Evolutionary conservation across 1,284 basidiomycete genomes (phyloP), one percentile per base, ranked within the genome.

Genomic region (Ceratobasidium sp.): DNA sequence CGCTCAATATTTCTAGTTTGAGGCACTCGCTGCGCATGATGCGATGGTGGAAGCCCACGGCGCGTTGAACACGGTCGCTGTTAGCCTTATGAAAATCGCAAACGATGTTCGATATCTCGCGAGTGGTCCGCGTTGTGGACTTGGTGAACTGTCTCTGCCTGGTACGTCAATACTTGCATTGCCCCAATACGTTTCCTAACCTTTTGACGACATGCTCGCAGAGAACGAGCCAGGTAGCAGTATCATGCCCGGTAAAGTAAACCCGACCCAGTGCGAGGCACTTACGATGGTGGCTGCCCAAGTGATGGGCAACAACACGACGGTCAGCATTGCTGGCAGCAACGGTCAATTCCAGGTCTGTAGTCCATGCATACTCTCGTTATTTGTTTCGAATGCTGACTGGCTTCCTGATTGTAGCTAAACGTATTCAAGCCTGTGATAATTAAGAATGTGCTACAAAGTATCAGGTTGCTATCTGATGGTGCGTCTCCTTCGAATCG

Each of bases 231-330:
- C 98, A 59, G 98, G 98, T 77, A 98, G 95, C 82, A 98, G 96
- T 78, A 99, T 99, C 87, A 99, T 99, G 98, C 98, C 98, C 25
- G 98, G 98, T 79, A 99, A 99, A 86, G 98, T 99, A 77, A 99
- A 99, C 87, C 98, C 98, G 19, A 99, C 98, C 4, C 98, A 99
- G 85, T 99, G 98, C 82, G 98, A 99, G 87, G 98, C 98, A 13
- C 85, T 98, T 78, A 99, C 98, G 32, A 99, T 99, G 98, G 96
- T 99, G 57, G 95, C 96, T 64, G 96, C 97, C 0, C 98, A 99
- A 85, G 97, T 99, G 9, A 98, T 99, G 85, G 98, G 98, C 67
- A 99, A 99, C 87, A 95, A 99, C 85, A 97, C 95, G 51, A 87
- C 93, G 76, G 96, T 99, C 83, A 95, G 92, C 81, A 88, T 99